A percentile compares a stretch with the other conserved stretches of the same genome.
These are phyloP conservation scores for Aspergillus hortae DNA, from an alignment of 2,329 filamentous ascomycete species.

Conservation along the genomic window DNA sequence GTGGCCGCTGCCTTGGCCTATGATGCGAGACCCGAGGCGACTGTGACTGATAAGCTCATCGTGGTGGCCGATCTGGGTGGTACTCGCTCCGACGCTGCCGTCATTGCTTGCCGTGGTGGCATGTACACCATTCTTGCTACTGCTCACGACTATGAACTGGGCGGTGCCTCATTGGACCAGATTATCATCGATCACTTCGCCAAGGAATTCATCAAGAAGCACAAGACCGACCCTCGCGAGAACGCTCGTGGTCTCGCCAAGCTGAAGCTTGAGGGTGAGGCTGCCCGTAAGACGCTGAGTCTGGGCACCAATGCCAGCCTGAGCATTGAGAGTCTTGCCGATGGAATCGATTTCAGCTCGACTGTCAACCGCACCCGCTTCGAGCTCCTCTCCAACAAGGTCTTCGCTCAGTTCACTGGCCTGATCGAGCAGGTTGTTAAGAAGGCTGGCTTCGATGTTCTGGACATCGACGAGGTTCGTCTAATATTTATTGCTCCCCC, in stretches of 20 bases:
- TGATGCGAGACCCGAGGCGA: constrained; percentile 75
- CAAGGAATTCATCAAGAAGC: constrained; percentile 98
- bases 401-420: constrained; percentile 82
- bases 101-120: constrained; percentile 85
- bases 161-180: constrained; percentile 80
- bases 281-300: constrained; percentile 86
- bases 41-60: constrained; percentile 77
- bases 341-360: constrained; percentile 85
- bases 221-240: constrained; percentile 80
- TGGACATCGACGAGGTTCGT: constrained; percentile 77
- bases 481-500: background rate
- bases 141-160: constrained; percentile 91
- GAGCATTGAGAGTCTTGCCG: constrained; percentile 84
- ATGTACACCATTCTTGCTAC: constrained; percentile 96
- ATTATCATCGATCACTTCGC: constrained; percentile 93
- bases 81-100: constrained; percentile 85
- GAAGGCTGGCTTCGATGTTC: constrained; percentile 87
- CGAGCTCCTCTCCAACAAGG: constrained; percentile 81
- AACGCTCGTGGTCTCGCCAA: constrained; percentile 83
- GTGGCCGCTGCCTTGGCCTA: constrained; percentile 86
- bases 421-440: constrained; percentile 80
- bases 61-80: constrained; percentile 92
- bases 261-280: constrained; percentile 85
- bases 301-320: constrained; percentile 85
- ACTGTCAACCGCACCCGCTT: constrained; percentile 92